Evolutionary conservation across 805 yeast genomes (phyloP).

Genomic region (Kodamaea fukazawae): DNA sequence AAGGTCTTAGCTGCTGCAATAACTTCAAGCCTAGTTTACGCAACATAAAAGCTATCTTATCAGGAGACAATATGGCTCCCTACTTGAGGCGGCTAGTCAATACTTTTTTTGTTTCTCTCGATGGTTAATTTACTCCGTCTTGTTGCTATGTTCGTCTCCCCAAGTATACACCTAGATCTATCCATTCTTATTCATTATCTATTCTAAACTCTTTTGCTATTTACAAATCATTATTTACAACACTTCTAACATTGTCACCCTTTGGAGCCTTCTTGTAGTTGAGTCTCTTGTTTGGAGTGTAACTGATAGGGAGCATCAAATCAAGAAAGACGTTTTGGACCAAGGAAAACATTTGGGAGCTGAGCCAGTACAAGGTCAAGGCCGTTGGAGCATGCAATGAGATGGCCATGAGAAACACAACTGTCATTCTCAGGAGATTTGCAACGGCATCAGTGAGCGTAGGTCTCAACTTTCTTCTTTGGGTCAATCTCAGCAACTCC

Average conservation of each 20-base stretch:
- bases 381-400: constrained; percentile 86
- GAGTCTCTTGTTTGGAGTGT: constrained; percentile 42
- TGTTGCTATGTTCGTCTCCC: no score
- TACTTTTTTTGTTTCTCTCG: no score
- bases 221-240: constrained; percentile 6
- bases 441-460: constrained; percentile 63
- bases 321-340: constrained; percentile 74
- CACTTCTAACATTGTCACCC: constrained; percentile 5
- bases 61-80: no score
- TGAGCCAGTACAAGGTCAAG: constrained; percentile 82
- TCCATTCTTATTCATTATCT: no score
- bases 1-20: no score
- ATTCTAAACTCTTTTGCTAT: neutral
- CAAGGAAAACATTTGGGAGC: constrained; percentile 76
- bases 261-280: constrained; percentile 15
- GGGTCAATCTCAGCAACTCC: constrained; percentile 44
- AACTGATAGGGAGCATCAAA: constrained; percentile 55
- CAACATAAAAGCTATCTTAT: no score
- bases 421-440: constrained; percentile 69
- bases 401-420: constrained; percentile 77
- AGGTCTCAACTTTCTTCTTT: constrained; percentile 47
- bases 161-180: no score
- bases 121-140: no score
- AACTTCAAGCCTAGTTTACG: no score
- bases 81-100: no score